A percentile compares a stretch with the other conserved stretches of the same genome.
These are phyloP conservation scores for Xylariaceae sp. DNA, from an alignment of 2,329 filamentous ascomycete species.

Conservation along the genomic window DNA sequence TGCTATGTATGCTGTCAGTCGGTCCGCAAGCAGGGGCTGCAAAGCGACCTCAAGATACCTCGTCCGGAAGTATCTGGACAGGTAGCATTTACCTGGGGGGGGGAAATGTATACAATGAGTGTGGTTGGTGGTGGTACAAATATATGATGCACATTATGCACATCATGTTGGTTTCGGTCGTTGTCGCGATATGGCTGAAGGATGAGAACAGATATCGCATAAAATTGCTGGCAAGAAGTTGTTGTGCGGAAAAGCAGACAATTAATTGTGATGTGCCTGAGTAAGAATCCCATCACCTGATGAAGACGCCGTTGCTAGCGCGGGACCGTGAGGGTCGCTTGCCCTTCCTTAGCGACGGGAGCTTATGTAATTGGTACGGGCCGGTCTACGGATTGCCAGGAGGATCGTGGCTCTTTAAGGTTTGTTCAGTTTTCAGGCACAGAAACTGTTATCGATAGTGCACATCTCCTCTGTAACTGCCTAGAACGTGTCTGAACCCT, in stretches of 20 bases:
- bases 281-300: neutral
- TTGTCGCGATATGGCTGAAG: neutral
- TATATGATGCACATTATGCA: neutral
- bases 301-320: constrained; percentile 21
- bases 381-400: neutral
- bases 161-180: constrained; percentile 1
- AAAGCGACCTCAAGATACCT: neutral
- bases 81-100: neutral
- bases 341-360: neutral
- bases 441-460: neutral
- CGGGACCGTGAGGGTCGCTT: neutral
- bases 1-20: constrained; percentile 10
- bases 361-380: neutral
- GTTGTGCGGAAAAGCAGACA: neutral
- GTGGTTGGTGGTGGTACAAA: constrained; percentile 3
- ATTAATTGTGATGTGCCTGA: neutral
- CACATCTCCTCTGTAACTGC: neutral
- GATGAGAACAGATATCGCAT: neutral
- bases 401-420: too few species aligned
- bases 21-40: constrained; percentile 6
- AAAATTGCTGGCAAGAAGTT: neutral
- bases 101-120: neutral
- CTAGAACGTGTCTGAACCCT: neutral
- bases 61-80: neutral
- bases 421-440: too few species aligned